These are phyloP conservation scores for Tylopilus subfusipes DNA, from an alignment of 768 basidiomycete genomes.

Conservation along the genomic window DNA sequence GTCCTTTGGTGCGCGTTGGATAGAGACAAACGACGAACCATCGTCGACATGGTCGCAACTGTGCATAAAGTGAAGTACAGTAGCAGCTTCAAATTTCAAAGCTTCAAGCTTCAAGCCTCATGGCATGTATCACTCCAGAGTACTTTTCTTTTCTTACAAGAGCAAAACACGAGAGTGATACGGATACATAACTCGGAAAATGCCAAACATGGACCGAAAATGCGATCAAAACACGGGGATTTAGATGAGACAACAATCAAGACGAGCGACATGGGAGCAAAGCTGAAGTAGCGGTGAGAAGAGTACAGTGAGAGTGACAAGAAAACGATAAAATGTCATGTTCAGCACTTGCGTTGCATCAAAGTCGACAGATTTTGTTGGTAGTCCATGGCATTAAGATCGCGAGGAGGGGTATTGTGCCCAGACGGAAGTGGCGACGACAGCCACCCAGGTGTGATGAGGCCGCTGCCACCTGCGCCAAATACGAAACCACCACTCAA, in stretches of 20 bases:
- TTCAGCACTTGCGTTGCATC: slow-evolving; percentile 28
- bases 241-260: slow-evolving; percentile 1
- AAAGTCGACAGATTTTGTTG: slow-evolving; percentile 26
- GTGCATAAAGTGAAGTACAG: too few species aligned
- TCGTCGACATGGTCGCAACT: background rate
- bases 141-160: slow-evolving; percentile 4
- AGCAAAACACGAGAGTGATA: background rate
- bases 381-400: slow-evolving; percentile 25
- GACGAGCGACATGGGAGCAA: background rate
- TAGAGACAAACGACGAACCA: background rate
- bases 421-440: slow-evolving; percentile 60
- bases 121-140: background rate
- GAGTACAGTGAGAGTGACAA: slow-evolving; percentile 6
- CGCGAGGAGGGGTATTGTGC: slow-evolving; percentile 38
- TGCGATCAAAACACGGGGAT: slow-evolving; percentile 11
- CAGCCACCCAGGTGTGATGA: slow-evolving; percentile 72
- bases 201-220: slow-evolving; percentile 3
- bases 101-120: too few species aligned
- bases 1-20: background rate
- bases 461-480: slow-evolving; percentile 76
- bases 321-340: background rate
- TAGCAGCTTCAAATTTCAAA: too few species aligned
- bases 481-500: slow-evolving; percentile 84
- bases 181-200: slow-evolving; percentile 17
- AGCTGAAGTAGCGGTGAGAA: background rate